phyloP scores from a whole-genome alignment of 176 grass and related monocot genomes.

The Areca catechu region DNA sequence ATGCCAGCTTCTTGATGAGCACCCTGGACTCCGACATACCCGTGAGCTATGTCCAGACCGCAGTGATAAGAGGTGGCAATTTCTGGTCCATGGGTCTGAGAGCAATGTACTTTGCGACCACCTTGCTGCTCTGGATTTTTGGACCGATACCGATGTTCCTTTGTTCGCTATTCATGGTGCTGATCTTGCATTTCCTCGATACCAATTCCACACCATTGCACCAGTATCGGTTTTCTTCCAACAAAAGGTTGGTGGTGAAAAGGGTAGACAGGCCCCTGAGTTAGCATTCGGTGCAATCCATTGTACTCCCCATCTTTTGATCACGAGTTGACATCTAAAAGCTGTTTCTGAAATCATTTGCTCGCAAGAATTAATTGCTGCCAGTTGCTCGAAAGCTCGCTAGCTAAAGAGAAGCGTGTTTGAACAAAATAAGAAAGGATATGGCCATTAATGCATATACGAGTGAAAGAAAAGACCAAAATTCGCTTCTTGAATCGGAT shows the following conservation, averaged over 20 bases:
- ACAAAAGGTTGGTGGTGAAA: slow-evolving; percentile 3
- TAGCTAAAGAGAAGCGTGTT: too few species aligned
- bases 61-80: slow-evolving; percentile 56
- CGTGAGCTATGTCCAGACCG: slow-evolving; percentile 55
- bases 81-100: slow-evolving; percentile 85
- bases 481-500: too few species aligned
- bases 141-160: slow-evolving; percentile 70
- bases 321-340: too few species aligned
- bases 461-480: too few species aligned
- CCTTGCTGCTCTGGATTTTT: slow-evolving; percentile 90
- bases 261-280: slow-evolving; percentile 1
- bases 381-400: too few species aligned
- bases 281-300: too few species aligned
- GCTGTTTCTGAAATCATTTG: too few species aligned
- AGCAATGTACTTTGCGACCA: slow-evolving; percentile 74
- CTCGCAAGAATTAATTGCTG: too few species aligned
- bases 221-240: slow-evolving; percentile 39
- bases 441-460: too few species aligned
- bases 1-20: slow-evolving; percentile 85
- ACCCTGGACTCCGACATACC: slow-evolving; percentile 73
- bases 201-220: slow-evolving; percentile 73
- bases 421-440: too few species aligned
- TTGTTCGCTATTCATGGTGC: slow-evolving; percentile 65
- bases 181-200: slow-evolving; percentile 66
- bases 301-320: too few species aligned